phyloP scores from a whole-genome alignment of 2,329 filamentous ascomycete genomes.

The Fusarium sp. region DNA sequence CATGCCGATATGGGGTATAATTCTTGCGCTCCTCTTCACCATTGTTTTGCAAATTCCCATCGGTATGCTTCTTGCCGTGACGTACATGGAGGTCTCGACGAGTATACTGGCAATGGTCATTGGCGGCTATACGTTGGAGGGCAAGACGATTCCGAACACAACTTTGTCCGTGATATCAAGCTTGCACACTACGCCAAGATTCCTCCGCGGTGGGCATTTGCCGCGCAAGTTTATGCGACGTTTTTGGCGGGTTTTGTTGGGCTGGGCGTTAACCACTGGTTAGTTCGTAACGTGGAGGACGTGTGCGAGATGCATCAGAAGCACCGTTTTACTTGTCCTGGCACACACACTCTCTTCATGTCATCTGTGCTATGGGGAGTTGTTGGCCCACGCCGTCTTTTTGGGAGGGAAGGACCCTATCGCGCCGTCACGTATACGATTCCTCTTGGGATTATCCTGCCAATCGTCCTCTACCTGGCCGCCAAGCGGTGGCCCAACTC shows the following conservation, averaged over 20 bases:
- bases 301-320: conserved; percentile 68
- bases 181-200: conserved; percentile 75
- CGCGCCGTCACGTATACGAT: conserved; percentile 39
- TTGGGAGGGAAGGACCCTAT: conserved; percentile 53
- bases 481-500: conserved; percentile 41
- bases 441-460: conserved; percentile 38
- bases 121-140: conserved; percentile 76
- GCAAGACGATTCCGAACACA: conserved; percentile 75
- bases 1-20: conserved; percentile 66
- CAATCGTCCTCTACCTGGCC: conserved; percentile 35
- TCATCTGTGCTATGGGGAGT: conserved; percentile 77
- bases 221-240: conserved; percentile 67
- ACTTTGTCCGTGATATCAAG: conserved; percentile 73
- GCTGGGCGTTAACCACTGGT: conserved; percentile 73
- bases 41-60: conserved; percentile 68
- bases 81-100: conserved; percentile 70
- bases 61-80: conserved; percentile 69
- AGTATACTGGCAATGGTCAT: conserved; percentile 78
- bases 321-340: conserved; percentile 66
- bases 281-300: conserved; percentile 67
- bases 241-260: conserved; percentile 69
- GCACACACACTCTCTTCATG: conserved; percentile 69
- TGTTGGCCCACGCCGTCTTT: conserved; percentile 76
- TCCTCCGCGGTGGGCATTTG: conserved; percentile 69
- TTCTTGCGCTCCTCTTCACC: conserved; percentile 67